These are phyloP conservation scores for Setomelanomma holmii DNA, from an alignment of 2,329 filamentous ascomycete species.

Conservation along the genomic window DNA sequence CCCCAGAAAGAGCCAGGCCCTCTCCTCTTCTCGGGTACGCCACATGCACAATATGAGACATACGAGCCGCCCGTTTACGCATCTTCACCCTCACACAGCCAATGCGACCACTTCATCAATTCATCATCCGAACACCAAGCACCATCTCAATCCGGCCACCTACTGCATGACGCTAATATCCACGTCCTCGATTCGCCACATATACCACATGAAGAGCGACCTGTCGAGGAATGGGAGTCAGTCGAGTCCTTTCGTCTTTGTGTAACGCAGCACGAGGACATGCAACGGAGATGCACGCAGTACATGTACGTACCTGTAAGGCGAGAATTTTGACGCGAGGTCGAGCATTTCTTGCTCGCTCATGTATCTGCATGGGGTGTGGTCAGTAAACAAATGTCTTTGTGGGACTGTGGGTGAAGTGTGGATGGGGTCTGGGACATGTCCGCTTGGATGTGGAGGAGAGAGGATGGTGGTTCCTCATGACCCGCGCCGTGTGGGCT, in stretches of 20 bases:
- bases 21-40: neutral
- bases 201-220: slow-evolving; percentile 97
- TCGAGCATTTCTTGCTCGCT: slow-evolving; percentile 89
- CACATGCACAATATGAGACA: neutral
- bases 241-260: neutral
- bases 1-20: neutral
- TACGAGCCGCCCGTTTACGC: neutral
- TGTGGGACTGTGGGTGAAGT: neutral
- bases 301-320: slow-evolving; percentile 68
- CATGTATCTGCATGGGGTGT: slow-evolving; percentile 69
- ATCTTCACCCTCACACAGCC: no score
- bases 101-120: neutral
- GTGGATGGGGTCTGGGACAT: neutral
- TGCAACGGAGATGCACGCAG: slow-evolving; percentile 46
- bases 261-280: slow-evolving; percentile 1
- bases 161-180: slow-evolving; percentile 64
- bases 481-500: no score
- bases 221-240: no score
- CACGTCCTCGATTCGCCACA: slow-evolving; percentile 87
- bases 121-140: neutral
- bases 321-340: slow-evolving; percentile 78
- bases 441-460: neutral
- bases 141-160: neutral
- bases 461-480: neutral
- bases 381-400: neutral